phyloP scores from a whole-genome alignment of 75 land plant species.

The Larix kaempferi region DNA sequence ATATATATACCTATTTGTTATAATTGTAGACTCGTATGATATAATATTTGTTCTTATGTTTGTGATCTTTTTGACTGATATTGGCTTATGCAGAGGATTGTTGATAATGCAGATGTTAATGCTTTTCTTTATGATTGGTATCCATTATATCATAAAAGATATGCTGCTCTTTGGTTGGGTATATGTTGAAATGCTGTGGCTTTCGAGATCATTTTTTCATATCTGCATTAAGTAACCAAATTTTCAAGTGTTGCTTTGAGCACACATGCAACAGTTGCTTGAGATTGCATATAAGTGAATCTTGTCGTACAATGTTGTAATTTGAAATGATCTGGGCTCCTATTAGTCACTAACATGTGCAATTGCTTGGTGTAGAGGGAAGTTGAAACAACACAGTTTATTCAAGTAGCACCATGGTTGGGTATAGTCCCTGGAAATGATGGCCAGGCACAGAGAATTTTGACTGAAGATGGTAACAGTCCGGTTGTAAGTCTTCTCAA shows the following conservation, averaged over 20 bases:
- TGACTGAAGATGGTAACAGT: constrained; percentile 49
- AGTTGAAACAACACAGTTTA: constrained; percentile 71
- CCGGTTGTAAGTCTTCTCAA: constrained; percentile 77
- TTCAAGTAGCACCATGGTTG: constrained; percentile 96
- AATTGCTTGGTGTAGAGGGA: constrained; percentile 57
- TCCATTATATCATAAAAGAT: neutral
- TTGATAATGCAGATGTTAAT: neutral
- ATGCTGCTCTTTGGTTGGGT: neutral
- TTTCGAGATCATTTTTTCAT: neutral
- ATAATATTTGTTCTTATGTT: neutral
- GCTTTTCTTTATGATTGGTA: neutral
- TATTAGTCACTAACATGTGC: neutral
- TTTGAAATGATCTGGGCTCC: neutral
- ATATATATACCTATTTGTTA: neutral
- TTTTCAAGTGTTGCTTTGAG: neutral
- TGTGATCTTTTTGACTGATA: neutral
- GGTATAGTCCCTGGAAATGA: constrained; percentile 82
- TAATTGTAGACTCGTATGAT: neutral
- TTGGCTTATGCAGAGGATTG: neutral
- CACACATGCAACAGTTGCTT: no score
- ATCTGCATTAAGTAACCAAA: neutral
- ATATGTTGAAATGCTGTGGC: neutral
- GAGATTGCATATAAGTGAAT: neutral
- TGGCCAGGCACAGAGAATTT: constrained; percentile 58
- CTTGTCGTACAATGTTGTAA: neutral